Conservation (phyloP, 306 rosid species). For the Ormosia semicastrata region DNA sequence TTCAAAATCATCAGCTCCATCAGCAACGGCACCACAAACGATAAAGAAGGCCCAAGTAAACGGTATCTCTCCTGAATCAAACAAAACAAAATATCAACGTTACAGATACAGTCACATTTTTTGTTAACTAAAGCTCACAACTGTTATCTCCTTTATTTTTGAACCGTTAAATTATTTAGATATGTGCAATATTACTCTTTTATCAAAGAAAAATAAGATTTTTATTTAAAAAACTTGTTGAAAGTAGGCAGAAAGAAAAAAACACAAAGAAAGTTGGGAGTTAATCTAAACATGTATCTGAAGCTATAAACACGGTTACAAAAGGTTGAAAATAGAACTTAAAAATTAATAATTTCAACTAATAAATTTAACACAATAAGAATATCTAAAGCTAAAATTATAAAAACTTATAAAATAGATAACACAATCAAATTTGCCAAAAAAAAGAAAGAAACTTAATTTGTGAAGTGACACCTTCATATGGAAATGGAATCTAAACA, state of each 20-base stretch:
- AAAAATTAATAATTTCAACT: neutral
- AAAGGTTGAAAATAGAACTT: neutral
- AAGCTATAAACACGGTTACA: neutral
- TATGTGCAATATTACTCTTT: neutral
- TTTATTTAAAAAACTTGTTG: neutral
- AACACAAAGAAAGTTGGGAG: neutral
- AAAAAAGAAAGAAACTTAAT: neutral
- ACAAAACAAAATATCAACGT: neutral
- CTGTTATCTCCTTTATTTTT: neutral
- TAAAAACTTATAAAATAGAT: neutral
- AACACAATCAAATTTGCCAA: neutral
- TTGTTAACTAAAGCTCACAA: neutral
- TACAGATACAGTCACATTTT: neutral
- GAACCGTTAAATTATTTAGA: neutral
- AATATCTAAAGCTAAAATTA: neutral
- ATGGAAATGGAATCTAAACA: neutral
- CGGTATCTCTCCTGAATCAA: conserved; percentile 45
- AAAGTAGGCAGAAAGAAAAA: neutral
- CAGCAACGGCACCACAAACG: conserved; percentile 35
- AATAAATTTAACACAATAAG: neutral
- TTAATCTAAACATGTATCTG: neutral
- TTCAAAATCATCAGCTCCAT: conserved; percentile 32
- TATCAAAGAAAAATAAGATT: neutral
- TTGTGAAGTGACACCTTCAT: neutral
- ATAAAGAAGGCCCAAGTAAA: conserved; percentile 24